Base-by-base conservation (phyloP, 164 flowering plant genomes). In the Annona squamosa region DNA sequence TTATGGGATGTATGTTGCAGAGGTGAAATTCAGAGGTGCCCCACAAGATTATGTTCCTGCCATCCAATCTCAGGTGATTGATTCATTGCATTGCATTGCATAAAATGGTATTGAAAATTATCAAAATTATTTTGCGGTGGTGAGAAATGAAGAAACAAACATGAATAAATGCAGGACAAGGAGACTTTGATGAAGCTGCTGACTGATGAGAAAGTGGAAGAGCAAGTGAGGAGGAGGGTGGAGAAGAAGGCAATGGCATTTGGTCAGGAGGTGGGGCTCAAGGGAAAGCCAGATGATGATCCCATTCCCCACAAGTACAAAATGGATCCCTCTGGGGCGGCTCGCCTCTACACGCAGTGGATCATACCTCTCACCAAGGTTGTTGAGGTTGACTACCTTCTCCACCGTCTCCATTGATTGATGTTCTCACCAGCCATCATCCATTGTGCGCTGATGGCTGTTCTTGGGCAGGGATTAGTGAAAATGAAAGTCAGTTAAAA, bases 1-100 rank as follows among this genome's bases (percentile, higher is more conserved):
- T 76, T 89, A 82, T 65, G 98, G 99, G 9, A 88, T 93, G 81
- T 90, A 83, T 73, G 99, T 95, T 37, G 99, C 99, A 2, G 98
- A 95, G 82, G 87, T 81, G 42, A 95, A 95, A 81, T 95, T 84
- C 82, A 83, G 74, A 71, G 92, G 84, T 42, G 82, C 90, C n/a
- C 91, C 94, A 3, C 75, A 87, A 62, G 92, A 87, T 16, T 95
- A 95, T 71, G 83, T 71, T 63, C 82, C 88, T 64, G 80, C 86
- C 52, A 93, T 95, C 69, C 87, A 72, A 3, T 86, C 95, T 44
- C 75, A 87, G 94, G 99, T 94, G 81, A 26, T 43, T 56, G 1
- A 52, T 52, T 10, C 59, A 12, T 52, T 2, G 59, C 13, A 26
- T 26, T 26, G 37, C 37, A 26, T 26, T 26, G 37, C 37, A 26